Evolutionary conservation across 257 asterid genomes (phyloP).

Genomic region (Solanum etuberosum): DNA sequence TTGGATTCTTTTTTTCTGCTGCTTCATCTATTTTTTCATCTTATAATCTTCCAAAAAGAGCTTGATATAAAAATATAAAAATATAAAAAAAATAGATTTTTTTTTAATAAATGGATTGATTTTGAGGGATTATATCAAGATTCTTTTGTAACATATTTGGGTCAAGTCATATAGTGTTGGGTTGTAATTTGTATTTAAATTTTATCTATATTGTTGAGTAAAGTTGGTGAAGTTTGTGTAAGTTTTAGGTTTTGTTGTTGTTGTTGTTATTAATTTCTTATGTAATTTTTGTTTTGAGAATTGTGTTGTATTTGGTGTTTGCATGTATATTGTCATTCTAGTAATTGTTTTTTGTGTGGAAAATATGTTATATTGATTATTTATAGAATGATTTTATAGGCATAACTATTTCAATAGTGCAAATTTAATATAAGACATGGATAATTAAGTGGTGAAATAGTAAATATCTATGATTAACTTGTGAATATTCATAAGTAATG

Average conservation of each 20-base stretch:
- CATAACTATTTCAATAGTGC: background rate
- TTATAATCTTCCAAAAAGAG: conserved; percentile 35
- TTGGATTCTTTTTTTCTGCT: conserved; percentile 22
- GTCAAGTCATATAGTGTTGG: background rate
- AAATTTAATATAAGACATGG: background rate
- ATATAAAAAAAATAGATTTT: background rate
- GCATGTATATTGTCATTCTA: background rate
- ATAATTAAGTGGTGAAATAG: too few relatives aligned
- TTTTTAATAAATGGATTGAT: background rate
- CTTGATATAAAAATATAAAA: background rate
- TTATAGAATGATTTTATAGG: background rate
- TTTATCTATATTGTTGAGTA: background rate
- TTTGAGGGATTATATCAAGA: background rate
- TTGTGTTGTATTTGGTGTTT: background rate
- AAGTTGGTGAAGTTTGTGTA: background rate
- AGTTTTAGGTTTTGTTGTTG: background rate
- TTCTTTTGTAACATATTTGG: background rate
- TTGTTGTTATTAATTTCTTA: background rate
- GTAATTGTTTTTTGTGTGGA: background rate
- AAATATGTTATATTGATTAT: background rate
- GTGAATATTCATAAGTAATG: too few relatives aligned
- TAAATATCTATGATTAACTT: too few relatives aligned
- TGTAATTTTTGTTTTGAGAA: background rate
- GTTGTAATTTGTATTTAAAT: background rate
- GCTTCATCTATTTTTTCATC: conserved; percentile 37